Evolutionary conservation across 306 rosid genomes (phyloP).

Genomic region (Rosa lucieae): DNA sequence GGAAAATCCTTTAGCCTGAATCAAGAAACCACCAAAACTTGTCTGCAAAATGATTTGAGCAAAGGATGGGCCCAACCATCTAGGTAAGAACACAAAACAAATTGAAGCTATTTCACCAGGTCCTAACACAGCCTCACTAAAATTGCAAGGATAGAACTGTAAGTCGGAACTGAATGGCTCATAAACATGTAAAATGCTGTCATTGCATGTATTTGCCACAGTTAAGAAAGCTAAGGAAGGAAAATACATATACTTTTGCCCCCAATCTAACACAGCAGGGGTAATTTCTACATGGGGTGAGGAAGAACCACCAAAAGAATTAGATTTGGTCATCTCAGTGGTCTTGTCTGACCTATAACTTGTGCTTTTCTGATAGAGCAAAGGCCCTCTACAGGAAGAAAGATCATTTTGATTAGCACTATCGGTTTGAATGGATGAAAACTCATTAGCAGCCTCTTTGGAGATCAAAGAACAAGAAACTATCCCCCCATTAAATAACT

Average conservation of each 20-base stretch:
- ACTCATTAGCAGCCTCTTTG: conserved; percentile 47
- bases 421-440: conserved; percentile 50
- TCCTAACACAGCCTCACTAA: conserved; percentile 59
- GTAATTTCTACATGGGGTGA: conserved; percentile 59
- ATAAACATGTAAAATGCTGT: conserved; percentile 67
- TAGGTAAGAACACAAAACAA: conserved; percentile 79
- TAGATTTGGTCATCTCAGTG: conserved; percentile 42
- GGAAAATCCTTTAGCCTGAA: conserved; percentile 76
- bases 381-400: conserved; percentile 56
- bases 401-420: conserved; percentile 39
- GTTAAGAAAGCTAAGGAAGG: conserved; percentile 73
- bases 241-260: conserved; percentile 57
- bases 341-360: conserved; percentile 38
- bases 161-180: conserved; percentile 83
- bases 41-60: conserved; percentile 91
- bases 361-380: conserved; percentile 45
- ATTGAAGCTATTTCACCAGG: conserved; percentile 77
- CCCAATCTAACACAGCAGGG: conserved; percentile 85
- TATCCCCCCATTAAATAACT: conserved; percentile 62
- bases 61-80: conserved; percentile 65
- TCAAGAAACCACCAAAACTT: conserved; percentile 78
- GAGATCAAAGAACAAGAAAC: conserved; percentile 77
- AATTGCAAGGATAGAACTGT: conserved; percentile 94
- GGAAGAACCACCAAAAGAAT: conserved; percentile 47
- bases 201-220: conserved; percentile 74